These are phyloP conservation scores for Caryocar brasiliense DNA, from an alignment of 441 rosid genomes.

Conservation along the genomic window DNA sequence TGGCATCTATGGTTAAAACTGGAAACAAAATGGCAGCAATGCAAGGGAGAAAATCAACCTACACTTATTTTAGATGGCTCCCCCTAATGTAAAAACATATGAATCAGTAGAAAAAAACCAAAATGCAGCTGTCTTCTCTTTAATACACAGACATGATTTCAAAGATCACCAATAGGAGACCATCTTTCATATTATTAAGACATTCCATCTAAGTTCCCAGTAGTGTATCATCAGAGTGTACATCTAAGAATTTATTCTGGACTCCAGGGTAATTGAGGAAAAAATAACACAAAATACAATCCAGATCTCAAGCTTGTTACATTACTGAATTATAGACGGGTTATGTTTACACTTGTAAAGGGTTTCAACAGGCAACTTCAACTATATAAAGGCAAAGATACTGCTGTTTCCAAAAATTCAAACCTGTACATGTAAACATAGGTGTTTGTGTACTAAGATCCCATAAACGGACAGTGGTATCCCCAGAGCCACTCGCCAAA, in stretches of 20 bases:
- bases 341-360: no score
- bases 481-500: slow-evolving; percentile 97
- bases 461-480: slow-evolving; percentile 91
- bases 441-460: slow-evolving; percentile 92
- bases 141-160: background rate
- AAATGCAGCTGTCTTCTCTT: no score
- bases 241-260: no score
- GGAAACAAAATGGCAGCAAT: background rate
- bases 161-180: background rate
- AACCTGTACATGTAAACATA: slow-evolving; percentile 89
- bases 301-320: no score
- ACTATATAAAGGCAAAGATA: background rate
- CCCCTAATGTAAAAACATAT: background rate
- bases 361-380: background rate
- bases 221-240: no score
- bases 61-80: background rate
- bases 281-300: no score
- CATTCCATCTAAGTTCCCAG: background rate
- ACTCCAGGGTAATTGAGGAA: no score
- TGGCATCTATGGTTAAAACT: background rate
- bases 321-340: no score
- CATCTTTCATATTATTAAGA: background rate
- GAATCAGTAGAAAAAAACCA: background rate
- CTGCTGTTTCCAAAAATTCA: background rate
- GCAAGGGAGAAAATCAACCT: background rate